These are phyloP conservation scores for Cardamine resedifolia DNA, from an alignment of 345 rosid species.

Conservation along the genomic window DNA sequence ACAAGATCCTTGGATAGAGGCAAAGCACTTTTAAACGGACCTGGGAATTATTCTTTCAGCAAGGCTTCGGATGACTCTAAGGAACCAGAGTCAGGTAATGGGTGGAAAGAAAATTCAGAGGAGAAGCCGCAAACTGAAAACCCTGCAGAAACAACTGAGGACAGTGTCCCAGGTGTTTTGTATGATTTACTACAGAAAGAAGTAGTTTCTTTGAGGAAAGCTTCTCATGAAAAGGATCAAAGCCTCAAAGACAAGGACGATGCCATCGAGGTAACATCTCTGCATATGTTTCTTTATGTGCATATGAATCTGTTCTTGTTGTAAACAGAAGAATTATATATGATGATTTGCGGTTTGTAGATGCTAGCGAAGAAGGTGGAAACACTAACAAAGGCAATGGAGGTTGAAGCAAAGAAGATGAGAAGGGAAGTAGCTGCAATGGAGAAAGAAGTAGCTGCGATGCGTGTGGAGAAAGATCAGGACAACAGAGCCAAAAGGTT, in stretches of 20 bases:
- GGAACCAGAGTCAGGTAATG: constrained; percentile 46
- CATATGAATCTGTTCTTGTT: background rate
- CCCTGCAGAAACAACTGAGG: constrained; percentile 40
- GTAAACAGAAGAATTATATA: background rate
- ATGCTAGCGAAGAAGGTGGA: constrained; percentile 96
- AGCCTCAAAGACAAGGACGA: constrained; percentile 99
- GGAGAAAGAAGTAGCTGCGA: constrained; percentile 98
- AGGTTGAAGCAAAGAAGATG: constrained; percentile 98
- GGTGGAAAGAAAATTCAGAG: constrained; percentile 41
- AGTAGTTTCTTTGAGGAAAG: constrained; percentile 82
- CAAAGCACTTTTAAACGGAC: constrained; percentile 66
- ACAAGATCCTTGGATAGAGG: constrained; percentile 90
- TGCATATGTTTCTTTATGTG: constrained; percentile 23
- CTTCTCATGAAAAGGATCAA: constrained; percentile 95
- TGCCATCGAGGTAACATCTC: constrained; percentile 79
- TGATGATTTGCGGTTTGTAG: constrained; percentile 39
- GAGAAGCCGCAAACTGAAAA: constrained; percentile 55
- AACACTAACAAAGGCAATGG: constrained; percentile 95
- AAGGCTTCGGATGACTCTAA: constrained; percentile 75
- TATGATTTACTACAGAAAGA: constrained; percentile 95
- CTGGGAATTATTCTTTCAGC: constrained; percentile 62
- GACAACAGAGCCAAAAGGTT: constrained; percentile 77
- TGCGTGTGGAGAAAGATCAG: constrained; percentile 90
- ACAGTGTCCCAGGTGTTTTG: constrained; percentile 72
- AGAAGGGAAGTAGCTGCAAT: constrained; percentile 93